Conservation (phyloP, 495 filamentous ascomycete genomes). For the Hypoxylon trugodes region DNA sequence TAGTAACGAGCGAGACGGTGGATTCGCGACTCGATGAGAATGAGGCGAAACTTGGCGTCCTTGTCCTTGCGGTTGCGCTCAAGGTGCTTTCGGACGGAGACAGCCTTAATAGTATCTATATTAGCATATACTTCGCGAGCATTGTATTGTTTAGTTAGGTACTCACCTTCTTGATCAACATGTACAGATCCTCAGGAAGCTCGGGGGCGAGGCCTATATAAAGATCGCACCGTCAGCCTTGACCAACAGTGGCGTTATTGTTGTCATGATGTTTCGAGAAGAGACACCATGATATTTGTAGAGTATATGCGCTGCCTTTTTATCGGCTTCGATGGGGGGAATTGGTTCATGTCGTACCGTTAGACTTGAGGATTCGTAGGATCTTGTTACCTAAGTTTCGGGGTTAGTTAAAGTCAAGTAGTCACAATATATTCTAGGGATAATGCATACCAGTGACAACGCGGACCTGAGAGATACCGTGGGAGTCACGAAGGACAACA, state of each 20-base stretch:
- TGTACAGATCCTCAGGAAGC: conserved; percentile 90
- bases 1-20: conserved; percentile 95
- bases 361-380: conserved; percentile 92
- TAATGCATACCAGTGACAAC: conserved; percentile 86
- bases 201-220: conserved; percentile 92
- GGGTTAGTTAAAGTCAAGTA: conserved; percentile 8
- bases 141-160: background rate
- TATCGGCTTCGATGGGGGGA: conserved; percentile 20
- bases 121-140: conserved; percentile 14
- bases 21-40: conserved; percentile 99
- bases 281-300: conserved; percentile 28
- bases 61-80: conserved; percentile 99
- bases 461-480: conserved; percentile 97
- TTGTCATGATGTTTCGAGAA: conserved; percentile 32
- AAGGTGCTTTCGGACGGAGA: conserved; percentile 99
- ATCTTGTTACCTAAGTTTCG: conserved; percentile 85
- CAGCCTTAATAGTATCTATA: conserved; percentile 69
- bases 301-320: conserved; percentile 28
- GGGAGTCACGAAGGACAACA: conserved; percentile 95
- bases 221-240: conserved; percentile 94
- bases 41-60: conserved; percentile 99
- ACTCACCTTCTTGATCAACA: conserved; percentile 98
- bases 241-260: conserved; percentile 88
- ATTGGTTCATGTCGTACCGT: conserved; percentile 69
- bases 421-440: background rate